These are phyloP conservation scores for Backusella tuberculispora DNA, from an alignment of 192 early-diverging fungal genomes.

Conservation along the genomic window DNA sequence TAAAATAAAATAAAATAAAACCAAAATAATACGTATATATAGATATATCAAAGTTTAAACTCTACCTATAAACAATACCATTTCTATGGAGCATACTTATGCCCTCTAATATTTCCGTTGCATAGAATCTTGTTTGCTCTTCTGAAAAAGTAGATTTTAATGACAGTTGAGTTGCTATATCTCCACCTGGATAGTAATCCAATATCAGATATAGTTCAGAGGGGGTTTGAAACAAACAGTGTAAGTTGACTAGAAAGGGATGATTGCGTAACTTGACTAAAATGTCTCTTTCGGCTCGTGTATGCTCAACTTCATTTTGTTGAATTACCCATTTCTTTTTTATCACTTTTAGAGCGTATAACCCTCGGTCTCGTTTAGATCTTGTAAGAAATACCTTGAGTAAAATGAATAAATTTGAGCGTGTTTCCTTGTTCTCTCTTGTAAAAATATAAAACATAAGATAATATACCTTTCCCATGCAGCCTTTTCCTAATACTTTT, in stretches of 20 bases:
- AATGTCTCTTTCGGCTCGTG: constrained; percentile 76
- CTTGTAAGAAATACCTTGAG: constrained; percentile 50
- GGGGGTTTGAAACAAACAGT: constrained; percentile 76
- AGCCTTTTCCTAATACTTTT: constrained; percentile 80
- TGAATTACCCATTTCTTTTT: constrained; percentile 76
- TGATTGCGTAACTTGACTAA: constrained; percentile 42
- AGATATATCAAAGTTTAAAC: not conserved
- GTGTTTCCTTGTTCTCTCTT: not conserved
- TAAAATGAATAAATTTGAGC: not conserved
- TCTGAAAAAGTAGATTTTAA: constrained; percentile 66
- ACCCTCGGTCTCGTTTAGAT: constrained; percentile 72
- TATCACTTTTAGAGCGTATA: constrained; percentile 83
- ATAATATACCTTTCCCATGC: constrained; percentile 77
- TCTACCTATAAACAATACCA: constrained; percentile 64
- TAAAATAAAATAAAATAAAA: not conserved
- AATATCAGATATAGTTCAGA: constrained; percentile 76
- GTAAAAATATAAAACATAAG: not conserved
- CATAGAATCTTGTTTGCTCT: constrained; percentile 69
- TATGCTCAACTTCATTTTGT: constrained; percentile 79
- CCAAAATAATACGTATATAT: too few species aligned
- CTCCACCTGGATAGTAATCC: constrained; percentile 83
- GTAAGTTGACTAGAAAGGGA: constrained; percentile 77
- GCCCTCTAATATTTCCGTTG: constrained; percentile 72
- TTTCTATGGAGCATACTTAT: constrained; percentile 68
- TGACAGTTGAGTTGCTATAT: constrained; percentile 78